A percentile compares a stretch with the other conserved stretches of the same genome.
Conservation (phyloP, 768 basidiomycete species). For the Amanita pseudoporphyria region DNA sequence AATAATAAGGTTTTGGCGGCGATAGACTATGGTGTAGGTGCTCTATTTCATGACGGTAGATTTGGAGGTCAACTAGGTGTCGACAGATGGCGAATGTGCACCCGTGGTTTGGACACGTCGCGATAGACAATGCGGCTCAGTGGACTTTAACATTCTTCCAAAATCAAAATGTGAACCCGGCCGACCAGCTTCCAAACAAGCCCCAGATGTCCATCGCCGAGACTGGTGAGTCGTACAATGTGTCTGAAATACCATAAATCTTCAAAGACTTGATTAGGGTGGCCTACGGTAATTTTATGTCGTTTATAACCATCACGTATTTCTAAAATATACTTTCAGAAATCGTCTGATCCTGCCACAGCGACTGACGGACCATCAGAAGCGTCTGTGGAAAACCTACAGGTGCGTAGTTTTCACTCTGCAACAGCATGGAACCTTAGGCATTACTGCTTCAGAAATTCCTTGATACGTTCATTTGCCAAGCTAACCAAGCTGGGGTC, state of each 20-base stretch:
- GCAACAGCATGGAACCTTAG: not conserved
- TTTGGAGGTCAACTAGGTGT: not conserved
- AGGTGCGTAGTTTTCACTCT: constrained; percentile 22
- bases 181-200: constrained; percentile 50
- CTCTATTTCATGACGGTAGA: not conserved
- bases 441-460: constrained; percentile 43
- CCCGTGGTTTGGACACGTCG: constrained; percentile 86
- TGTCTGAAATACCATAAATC: constrained; percentile 13
- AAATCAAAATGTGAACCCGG: constrained; percentile 47
- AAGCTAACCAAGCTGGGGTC: constrained; percentile 73
- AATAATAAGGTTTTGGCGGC: constrained; percentile 50
- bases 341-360: constrained; percentile 48
- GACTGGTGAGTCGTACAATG: constrained; percentile 39
- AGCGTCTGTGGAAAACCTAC: constrained; percentile 54
- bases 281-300: constrained; percentile 48
- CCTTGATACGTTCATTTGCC: constrained; percentile 81
- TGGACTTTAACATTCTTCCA: constrained; percentile 85
- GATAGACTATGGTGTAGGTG: constrained; percentile 60
- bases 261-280: constrained; percentile 18
- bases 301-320: not conserved
- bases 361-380: constrained; percentile 58
- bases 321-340: constrained; percentile 21
- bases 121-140: constrained; percentile 52
- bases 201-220: constrained; percentile 90
- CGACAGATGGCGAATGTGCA: constrained; percentile 84